Percentiles rank a stretch among this genome's conserved stretches.
Evolutionary conservation across 2,329 filamentous ascomycete genomes (phyloP).

Genomic region (Tolypocladium ophioglossoides): DNA sequence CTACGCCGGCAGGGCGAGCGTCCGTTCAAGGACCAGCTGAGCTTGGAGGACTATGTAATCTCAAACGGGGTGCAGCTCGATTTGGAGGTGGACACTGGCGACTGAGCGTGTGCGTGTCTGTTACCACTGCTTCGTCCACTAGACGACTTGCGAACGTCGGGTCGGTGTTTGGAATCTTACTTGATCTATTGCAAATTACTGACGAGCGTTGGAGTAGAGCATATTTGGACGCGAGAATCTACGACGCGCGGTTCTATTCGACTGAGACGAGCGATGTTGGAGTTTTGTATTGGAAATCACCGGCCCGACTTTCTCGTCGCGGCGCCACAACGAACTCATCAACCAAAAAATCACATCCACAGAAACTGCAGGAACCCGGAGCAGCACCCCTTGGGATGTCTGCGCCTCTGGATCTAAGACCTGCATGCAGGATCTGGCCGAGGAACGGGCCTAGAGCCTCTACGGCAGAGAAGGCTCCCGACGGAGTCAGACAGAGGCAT

Average conservation of each 20-base stretch:
- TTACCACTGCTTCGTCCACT: background rate
- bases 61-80: slow-evolving; percentile 73
- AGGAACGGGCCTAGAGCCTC: background rate
- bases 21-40: slow-evolving; percentile 87
- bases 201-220: background rate
- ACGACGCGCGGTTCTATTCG: background rate
- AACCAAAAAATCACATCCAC: background rate
- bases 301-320: background rate
- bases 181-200: background rate
- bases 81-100: slow-evolving; percentile 50
- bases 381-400: background rate
- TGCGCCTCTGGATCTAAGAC: background rate
- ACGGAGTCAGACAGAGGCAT: background rate
- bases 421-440: background rate
- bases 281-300: background rate
- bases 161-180: background rate
- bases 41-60: slow-evolving; percentile 85
- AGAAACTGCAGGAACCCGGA: background rate
- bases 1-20: slow-evolving; percentile 85
- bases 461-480: background rate
- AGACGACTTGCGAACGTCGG: background rate
- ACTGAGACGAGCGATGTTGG: background rate
- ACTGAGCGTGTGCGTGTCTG: slow-evolving; percentile 24
- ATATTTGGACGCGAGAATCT: background rate
- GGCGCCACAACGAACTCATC: background rate